Evolutionary conservation across 352 stramenopile genomes (phyloP), one percentile per base, ranked within the genome.

Genomic region (Globisporangium middletonii): DNA sequence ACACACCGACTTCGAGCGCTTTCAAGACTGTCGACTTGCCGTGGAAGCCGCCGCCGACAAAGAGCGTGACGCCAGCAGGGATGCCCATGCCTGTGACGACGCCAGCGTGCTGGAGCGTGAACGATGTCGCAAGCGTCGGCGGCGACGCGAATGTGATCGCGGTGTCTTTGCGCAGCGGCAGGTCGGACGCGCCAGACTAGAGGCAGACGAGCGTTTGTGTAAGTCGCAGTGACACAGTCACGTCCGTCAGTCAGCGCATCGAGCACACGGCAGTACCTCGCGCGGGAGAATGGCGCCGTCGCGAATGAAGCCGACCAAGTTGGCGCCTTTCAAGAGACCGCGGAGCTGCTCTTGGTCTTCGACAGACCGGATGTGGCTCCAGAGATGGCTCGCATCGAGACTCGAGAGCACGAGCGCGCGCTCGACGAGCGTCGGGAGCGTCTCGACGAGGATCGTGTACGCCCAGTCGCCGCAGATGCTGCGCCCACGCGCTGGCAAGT

Each of bases 21-120:
- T 95, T 86, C 0, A 99, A 75, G 8, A 99, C 74, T 2, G 96
- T 99, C 52, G 89, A 98, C 72, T 99, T 99, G 50, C 96, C 96
- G 67, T 99, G 96, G 75, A 98, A 99, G 12, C 96, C 96, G 48
- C 96, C 96, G 19, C 96, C 96, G 19, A 98, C 96, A 65, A 99
- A 97, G 15, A 99, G 75, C 11, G 93, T 98, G 7, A 99, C 91
- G 15, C 96, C 96, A 8, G 81, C 76, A 7, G 85, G 89, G 48
- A 99, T 93, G 1, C 92, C 96, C 89, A 99, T 98, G 11, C 96
- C 96, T 3, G 68, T 88, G 44, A 99, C 73, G 16, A 60, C 47
- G 23, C 84, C 84, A 45, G 48, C 64, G 65, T 98, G 95, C 1
- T 91, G 92, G 51, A 99, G 69, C 38, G 70, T 85, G 64, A 98